These are phyloP conservation scores for Nadsonia commutata DNA, from an alignment of 1,139 yeast genomes.

Conservation along the genomic window DNA sequence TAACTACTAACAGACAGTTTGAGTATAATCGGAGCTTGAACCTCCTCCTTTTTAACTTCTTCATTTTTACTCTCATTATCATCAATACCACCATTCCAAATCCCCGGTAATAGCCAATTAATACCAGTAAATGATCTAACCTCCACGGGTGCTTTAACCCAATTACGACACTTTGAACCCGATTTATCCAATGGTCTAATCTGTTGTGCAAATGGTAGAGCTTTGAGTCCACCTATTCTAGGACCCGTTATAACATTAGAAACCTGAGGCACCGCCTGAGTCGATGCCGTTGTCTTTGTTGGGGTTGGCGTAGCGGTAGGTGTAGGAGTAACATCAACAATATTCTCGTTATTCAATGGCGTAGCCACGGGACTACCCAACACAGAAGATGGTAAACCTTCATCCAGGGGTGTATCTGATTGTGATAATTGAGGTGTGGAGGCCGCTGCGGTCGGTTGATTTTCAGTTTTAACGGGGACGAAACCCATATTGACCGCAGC, in stretches of 20 bases:
- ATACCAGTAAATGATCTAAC: background rate
- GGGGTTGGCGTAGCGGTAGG: background rate
- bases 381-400: no score
- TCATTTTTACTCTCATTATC: no score
- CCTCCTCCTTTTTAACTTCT: background rate
- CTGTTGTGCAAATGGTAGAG: background rate
- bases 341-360: background rate
- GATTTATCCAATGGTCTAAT: background rate
- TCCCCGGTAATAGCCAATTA: background rate
- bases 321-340: background rate
- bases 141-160: background rate
- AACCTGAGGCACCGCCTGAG: background rate
- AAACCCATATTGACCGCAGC: background rate
- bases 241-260: background rate
- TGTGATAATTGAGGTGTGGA: no score
- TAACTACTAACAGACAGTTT: no score
- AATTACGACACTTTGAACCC: background rate
- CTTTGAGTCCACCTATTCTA: background rate
- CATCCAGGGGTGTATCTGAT: no score
- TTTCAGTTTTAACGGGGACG: background rate
- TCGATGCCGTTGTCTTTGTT: background rate
- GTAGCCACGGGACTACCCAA: no score
- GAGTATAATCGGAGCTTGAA: no score
- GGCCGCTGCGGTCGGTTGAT: background rate
- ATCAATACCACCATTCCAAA: background rate